These are phyloP conservation scores for Lunasporangiospora selenospora DNA, from an alignment of 192 early-diverging fungal species.

Conservation along the genomic window DNA sequence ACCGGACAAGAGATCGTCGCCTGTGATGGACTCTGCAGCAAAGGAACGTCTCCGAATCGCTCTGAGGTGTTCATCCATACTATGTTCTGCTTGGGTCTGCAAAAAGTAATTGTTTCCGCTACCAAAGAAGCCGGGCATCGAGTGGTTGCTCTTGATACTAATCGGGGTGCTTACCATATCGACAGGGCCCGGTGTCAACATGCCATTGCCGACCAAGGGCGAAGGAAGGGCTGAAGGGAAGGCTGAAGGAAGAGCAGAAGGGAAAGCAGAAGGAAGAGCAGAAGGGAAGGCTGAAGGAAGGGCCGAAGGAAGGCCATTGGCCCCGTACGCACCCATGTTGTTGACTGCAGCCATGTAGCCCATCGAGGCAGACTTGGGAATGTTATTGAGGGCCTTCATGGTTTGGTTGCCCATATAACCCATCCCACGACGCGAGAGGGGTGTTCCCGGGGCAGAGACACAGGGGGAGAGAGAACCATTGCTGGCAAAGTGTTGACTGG, in stretches of 20 bases:
- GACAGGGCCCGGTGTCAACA: too few relatives aligned
- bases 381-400: conserved; percentile 14
- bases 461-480: too few relatives aligned
- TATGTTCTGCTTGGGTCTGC: conserved; percentile 15
- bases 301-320: not conserved
- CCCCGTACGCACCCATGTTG: conserved; percentile 4
- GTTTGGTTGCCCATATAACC: conserved; percentile 34
- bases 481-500: too few relatives aligned
- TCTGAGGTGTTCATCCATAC: conserved; percentile 37
- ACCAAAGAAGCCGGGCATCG: conserved; percentile 10
- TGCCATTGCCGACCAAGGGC: not conserved
- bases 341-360: conserved; percentile 16
- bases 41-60: conserved; percentile 24
- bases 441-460: conserved; percentile 11
- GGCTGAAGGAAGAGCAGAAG: conserved; percentile 2
- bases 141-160: conserved; percentile 2
- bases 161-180: not conserved
- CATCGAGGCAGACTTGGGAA: conserved; percentile 24
- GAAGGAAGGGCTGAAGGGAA: conserved; percentile 6
- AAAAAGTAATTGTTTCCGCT: not conserved
- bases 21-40: not conserved
- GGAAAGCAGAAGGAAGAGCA: not conserved
- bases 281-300: not conserved
- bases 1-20: too few relatives aligned
- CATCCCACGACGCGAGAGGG: conserved; percentile 15